phyloP scores from a whole-genome alignment of 805 yeast species.

The Schwanniomyces vanrijiae region DNA sequence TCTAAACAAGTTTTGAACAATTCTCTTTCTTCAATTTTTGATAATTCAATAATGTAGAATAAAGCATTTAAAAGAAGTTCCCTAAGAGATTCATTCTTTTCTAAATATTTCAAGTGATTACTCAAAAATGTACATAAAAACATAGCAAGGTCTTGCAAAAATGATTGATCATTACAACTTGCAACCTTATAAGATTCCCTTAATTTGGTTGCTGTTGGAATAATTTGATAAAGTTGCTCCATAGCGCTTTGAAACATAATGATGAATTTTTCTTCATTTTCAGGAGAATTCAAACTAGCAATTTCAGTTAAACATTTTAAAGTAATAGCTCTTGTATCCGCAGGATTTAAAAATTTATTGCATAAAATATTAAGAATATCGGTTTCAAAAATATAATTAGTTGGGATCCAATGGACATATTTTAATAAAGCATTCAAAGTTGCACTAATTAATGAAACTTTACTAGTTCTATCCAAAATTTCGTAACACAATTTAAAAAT shows the following conservation, averaged over 20 bases:
- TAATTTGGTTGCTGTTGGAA: slow-evolving; percentile 75
- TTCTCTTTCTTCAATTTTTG: slow-evolving; percentile 93
- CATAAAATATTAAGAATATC: slow-evolving; percentile 71
- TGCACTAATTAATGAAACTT: slow-evolving; percentile 78
- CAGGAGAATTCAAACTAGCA: slow-evolving; percentile 62
- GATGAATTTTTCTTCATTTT: slow-evolving; percentile 56
- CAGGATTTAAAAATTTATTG: slow-evolving; percentile 71
- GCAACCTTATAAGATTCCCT: slow-evolving; percentile 72
- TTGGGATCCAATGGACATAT: slow-evolving; percentile 94
- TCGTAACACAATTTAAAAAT: slow-evolving; percentile 92
- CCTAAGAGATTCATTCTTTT: slow-evolving; percentile 54
- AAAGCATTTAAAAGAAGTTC: slow-evolving; percentile 71
- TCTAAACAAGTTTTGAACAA: slow-evolving; percentile 93
- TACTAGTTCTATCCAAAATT: slow-evolving; percentile 85
- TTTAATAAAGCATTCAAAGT: slow-evolving; percentile 80
- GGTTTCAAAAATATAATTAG: slow-evolving; percentile 86
- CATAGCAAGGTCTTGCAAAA: slow-evolving; percentile 92
- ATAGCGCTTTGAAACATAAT: slow-evolving; percentile 70
- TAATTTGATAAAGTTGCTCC: slow-evolving; percentile 63
- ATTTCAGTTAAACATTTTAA: slow-evolving; percentile 94
- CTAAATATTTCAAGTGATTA: slow-evolving; percentile 67
- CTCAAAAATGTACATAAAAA: slow-evolving; percentile 81
- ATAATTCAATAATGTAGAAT: slow-evolving; percentile 76
- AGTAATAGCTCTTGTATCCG: slow-evolving; percentile 79
- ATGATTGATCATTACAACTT: slow-evolving; percentile 82